Conservation (phyloP, 192 early-diverging fungal genomes). For the Ambispora gerdemannii region DNA sequence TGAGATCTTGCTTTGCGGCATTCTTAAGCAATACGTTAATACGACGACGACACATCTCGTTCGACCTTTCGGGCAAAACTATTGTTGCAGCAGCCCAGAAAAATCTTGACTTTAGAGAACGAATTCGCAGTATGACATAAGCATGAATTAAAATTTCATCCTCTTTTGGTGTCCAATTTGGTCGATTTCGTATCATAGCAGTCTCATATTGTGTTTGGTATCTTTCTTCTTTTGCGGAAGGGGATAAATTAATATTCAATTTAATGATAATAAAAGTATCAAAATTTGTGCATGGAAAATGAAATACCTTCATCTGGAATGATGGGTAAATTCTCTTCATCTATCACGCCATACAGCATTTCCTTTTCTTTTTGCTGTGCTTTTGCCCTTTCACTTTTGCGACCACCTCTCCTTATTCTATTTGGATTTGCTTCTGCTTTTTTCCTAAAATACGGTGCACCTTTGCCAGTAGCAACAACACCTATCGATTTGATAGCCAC, state of each 20-base stretch:
- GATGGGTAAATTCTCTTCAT: conserved; percentile 30
- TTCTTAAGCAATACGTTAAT: conserved; percentile 27
- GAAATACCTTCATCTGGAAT: conserved; percentile 29
- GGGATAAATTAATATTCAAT: no score
- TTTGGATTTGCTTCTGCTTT: conserved; percentile 4
- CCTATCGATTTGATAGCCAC: conserved; percentile 6
- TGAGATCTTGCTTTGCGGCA: neutral
- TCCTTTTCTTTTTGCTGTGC: conserved; percentile 6
- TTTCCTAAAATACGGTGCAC: conserved; percentile 11
- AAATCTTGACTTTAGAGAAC: conserved; percentile 25
- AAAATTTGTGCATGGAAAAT: no score
- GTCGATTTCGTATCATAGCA: conserved; percentile 9
- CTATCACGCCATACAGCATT: neutral
- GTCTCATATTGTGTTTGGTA: conserved; percentile 30
- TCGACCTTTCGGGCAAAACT: conserved; percentile 28
- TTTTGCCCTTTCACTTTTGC: conserved; percentile 1
- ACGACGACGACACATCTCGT: conserved; percentile 31
- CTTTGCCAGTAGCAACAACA: conserved; percentile 18
- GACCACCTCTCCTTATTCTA: neutral
- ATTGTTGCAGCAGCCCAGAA: conserved; percentile 29
- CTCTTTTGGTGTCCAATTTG: conserved; percentile 22
- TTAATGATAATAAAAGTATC: no score
- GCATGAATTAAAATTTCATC: conserved; percentile 29
- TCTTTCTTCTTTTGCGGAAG: no score
- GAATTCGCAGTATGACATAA: conserved; percentile 28